phyloP scores from a whole-genome alignment of 2,329 filamentous ascomycete genomes.

The Fusarium dlaminii region DNA sequence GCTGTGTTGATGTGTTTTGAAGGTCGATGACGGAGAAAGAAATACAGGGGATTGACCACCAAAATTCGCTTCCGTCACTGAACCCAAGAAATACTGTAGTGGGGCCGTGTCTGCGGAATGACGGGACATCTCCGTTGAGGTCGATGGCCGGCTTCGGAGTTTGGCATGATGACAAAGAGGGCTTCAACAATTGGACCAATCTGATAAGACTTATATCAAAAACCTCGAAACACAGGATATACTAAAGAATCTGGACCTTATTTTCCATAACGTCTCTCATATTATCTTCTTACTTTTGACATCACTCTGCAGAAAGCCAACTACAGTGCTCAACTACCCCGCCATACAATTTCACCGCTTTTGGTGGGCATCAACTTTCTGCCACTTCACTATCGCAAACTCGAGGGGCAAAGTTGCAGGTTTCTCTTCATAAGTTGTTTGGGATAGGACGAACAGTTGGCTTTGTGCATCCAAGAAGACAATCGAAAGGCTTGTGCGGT shows the following conservation, averaged over 20 bases:
- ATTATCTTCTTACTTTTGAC: not conserved
- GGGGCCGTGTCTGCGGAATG: slow-evolving; percentile 23
- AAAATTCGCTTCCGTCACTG: slow-evolving; percentile 38
- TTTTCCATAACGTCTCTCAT: not conserved
- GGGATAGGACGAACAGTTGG: not conserved
- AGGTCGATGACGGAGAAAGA: slow-evolving; percentile 16
- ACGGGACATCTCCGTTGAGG: slow-evolving; percentile 12
- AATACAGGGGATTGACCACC: slow-evolving; percentile 23
- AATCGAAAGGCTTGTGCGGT: not conserved
- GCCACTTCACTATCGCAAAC: slow-evolving; percentile 19
- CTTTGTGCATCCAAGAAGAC: not conserved
- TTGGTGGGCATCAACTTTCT: slow-evolving; percentile 38
- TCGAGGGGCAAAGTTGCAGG: slow-evolving; percentile 6
- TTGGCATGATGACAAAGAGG: slow-evolving; percentile 40
- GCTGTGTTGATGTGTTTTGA: not conserved
- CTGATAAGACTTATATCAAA: slow-evolving; percentile 22
- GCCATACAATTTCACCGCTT: slow-evolving; percentile 41
- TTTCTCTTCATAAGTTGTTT: not conserved
- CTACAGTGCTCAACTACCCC: slow-evolving; percentile 28
- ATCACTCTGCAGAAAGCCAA: not conserved
- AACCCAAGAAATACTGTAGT: slow-evolving; percentile 26
- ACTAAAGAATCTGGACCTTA: not conserved
- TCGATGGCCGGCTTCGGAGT: slow-evolving; percentile 42
- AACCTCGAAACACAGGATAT: not conserved
- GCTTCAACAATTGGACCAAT: slow-evolving; percentile 35